Evolutionary conservation across 2,329 filamentous ascomycete genomes (phyloP).

Genomic region (Beauveria pseudobassiana): DNA sequence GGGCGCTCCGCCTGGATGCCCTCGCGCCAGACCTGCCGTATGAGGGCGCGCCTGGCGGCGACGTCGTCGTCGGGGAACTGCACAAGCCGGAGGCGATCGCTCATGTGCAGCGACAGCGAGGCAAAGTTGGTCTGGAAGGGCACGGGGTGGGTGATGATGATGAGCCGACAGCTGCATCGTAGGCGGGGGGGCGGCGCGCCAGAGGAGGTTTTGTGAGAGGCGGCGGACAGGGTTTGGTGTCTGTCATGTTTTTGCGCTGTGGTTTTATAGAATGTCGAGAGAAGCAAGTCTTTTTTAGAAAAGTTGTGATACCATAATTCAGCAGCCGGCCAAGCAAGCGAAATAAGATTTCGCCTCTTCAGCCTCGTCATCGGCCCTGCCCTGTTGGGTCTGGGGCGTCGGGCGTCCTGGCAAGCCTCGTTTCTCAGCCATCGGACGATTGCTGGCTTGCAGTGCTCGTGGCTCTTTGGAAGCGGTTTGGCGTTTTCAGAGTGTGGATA

Average conservation of each 20-base stretch:
- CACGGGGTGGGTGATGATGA: background rate
- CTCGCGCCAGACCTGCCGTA: background rate
- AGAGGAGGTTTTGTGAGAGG: background rate
- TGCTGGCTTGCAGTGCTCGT: no score
- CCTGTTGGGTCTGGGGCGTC: background rate
- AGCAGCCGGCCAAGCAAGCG: background rate
- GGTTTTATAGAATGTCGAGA: background rate
- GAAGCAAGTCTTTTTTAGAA: background rate
- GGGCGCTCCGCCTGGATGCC: conserved; percentile 6
- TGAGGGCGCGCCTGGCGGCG: background rate
- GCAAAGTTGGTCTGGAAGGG: conserved; percentile 8
- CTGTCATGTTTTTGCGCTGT: background rate
- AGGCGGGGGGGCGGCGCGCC: conserved; percentile 1
- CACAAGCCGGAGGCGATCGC: conserved; percentile 5
- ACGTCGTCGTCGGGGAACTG: conserved; percentile 3
- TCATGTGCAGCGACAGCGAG: conserved; percentile 11
- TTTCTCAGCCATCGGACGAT: background rate
- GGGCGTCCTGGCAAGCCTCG: background rate
- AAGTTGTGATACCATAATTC: background rate
- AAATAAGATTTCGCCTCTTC: background rate
- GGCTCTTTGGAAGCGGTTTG: no score
- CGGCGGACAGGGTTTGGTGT: background rate
- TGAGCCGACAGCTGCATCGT: background rate
- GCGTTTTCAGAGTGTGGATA: no score
- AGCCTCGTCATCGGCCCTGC: no score